These are phyloP conservation scores for Imleria badia DNA, from an alignment of 768 basidiomycete genomes.

Conservation along the genomic window DNA sequence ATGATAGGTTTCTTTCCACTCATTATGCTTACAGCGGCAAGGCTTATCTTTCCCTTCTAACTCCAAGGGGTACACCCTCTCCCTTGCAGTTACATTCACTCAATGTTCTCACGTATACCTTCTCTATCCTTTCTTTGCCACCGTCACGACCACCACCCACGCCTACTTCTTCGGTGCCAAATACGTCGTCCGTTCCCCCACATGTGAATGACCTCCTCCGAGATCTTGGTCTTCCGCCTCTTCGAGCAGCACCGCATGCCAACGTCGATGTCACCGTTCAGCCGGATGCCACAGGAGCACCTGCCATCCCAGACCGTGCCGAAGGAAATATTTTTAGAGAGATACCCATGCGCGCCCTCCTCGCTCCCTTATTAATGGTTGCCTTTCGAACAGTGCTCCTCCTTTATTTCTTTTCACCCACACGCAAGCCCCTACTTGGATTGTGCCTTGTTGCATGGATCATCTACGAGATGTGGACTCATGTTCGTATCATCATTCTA, in stretches of 20 bases:
- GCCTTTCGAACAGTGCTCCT: slow-evolving; percentile 64
- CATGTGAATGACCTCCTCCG: slow-evolving; percentile 62
- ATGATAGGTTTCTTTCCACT: not conserved
- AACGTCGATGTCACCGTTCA: slow-evolving; percentile 21
- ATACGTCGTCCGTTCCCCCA: slow-evolving; percentile 37
- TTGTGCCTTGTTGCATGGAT: slow-evolving; percentile 68
- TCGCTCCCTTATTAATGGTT: slow-evolving; percentile 69
- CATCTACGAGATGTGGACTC: slow-evolving; percentile 73
- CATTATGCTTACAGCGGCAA: slow-evolving; percentile 26
- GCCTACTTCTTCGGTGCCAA: slow-evolving; percentile 28
- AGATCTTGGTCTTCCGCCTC: slow-evolving; percentile 59
- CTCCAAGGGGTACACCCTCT: slow-evolving; percentile 49
- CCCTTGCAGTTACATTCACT: slow-evolving; percentile 60
- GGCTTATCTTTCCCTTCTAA: slow-evolving; percentile 52
- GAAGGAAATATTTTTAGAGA: slow-evolving; percentile 46
- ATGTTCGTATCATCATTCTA: slow-evolving; percentile 50
- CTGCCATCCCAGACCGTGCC: slow-evolving; percentile 15
- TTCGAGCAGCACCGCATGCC: slow-evolving; percentile 39
- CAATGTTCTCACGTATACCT: slow-evolving; percentile 33
- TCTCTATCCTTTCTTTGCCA: slow-evolving; percentile 59
- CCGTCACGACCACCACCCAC: slow-evolving; percentile 37
- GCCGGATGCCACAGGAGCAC: slow-evolving; percentile 18
- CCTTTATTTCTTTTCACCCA: slow-evolving; percentile 75
- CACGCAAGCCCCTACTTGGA: slow-evolving; percentile 69
- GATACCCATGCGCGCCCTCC: slow-evolving; percentile 62